Evolutionary conservation across 345 rosid genomes (phyloP), one percentile per base, ranked within the genome.

Genomic region (Eucalyptus sp.): DNA sequence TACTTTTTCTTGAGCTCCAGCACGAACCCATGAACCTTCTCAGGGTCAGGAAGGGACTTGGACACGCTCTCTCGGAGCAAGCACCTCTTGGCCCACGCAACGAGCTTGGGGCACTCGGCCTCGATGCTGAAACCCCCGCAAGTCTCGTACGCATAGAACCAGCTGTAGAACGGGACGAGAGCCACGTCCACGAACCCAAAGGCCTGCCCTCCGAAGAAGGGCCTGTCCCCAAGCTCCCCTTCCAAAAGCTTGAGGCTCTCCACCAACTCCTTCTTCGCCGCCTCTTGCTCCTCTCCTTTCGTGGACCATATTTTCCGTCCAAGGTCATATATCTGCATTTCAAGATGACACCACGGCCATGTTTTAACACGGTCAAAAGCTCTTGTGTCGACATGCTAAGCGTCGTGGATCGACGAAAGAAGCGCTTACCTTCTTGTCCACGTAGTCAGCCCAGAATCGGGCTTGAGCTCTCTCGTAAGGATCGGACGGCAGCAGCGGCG

Each of bases 401-500:
- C 5, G 87, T 37, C 44, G 44, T 37, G 29, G 13, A 4, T 41
- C 3, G 48, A 76, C 83, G 5, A 56, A 33, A 88, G 14, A 87
- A 27, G 51, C 18, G 22, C 27, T 46, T 43, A 90, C 89, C 90
- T 88, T 89, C 86, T 88, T 92, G 86, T 88, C 90, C 4, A 88
- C 79, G 44, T 71, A 91, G 44, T 89, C 89, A 1, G 93, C 91
- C 91, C 90, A 92, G 66, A 90, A 88, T 88, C 90, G 86, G 86
- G 93, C 90, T 52, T 86, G 91, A 83, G 93, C 84, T 80, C 88
- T 86, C 46, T 46, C n/a, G 27, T 87, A 90, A 56, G 92, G 91
- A 46, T 91, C 87, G 31, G 92, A 81, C 5, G 91, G 92, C 60
- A 91, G 41, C 76, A 90, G 56, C 7, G 91, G 90, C 22, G 89